Percentiles rank a stretch among this genome's conserved stretches.
Conservation (phyloP, 192 early-diverging fungal genomes). For the Helicostylum pulchrum region DNA sequence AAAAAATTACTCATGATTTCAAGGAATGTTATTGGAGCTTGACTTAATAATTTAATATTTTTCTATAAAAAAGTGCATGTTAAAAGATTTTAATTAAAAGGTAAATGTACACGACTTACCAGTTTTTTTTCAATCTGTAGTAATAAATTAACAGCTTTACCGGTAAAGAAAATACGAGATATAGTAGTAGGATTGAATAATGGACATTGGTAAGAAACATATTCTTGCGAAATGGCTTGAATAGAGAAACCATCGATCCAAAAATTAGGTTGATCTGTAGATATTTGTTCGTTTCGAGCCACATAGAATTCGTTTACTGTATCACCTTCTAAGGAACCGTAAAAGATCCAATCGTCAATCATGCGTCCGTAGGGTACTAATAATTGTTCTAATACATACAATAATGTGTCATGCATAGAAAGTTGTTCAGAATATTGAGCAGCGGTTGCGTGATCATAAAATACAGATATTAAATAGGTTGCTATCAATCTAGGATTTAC, state of each 20-base stretch:
- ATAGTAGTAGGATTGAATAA: background rate
- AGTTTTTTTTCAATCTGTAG: background rate
- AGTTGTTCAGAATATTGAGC: slow-evolving; percentile 6
- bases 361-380: slow-evolving; percentile 29
- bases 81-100: too few relatives aligned
- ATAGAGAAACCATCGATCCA: slow-evolving; percentile 35
- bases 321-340: slow-evolving; percentile 32
- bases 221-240: background rate
- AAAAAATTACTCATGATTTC: too few relatives aligned
- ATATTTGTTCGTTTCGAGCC: slow-evolving; percentile 10
- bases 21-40: too few relatives aligned
- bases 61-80: too few relatives aligned
- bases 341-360: slow-evolving; percentile 41
- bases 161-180: slow-evolving; percentile 14
- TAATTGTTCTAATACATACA: slow-evolving; percentile 12
- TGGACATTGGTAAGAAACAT: slow-evolving; percentile 3
- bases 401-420: background rate
- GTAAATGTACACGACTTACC: too few relatives aligned
- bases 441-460: slow-evolving; percentile 9
- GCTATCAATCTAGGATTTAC: background rate
- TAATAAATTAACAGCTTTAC: slow-evolving; percentile 11
- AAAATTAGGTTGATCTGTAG: slow-evolving; percentile 17
- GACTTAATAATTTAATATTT: too few relatives aligned
- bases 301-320: slow-evolving; percentile 36
- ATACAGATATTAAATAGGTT: slow-evolving; percentile 10